These are phyloP conservation scores for Chaetomiaceae sp. DNA, from an alignment of 2,329 filamentous ascomycete species.

Conservation along the genomic window DNA sequence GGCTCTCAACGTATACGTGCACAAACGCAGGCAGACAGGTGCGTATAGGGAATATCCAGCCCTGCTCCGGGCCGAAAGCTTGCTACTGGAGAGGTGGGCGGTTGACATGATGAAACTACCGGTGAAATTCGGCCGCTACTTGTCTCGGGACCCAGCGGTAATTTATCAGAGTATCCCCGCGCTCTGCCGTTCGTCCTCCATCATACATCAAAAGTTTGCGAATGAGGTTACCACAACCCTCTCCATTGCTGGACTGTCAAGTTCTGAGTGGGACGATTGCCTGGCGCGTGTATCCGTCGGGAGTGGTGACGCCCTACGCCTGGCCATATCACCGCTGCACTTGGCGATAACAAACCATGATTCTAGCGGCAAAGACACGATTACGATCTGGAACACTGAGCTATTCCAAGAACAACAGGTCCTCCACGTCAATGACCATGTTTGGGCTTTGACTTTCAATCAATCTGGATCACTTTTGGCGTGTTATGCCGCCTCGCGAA, in stretches of 20 bases:
- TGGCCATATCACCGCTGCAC: conserved; percentile 13
- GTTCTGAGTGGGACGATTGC: conserved; percentile 25
- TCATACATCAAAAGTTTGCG: conserved; percentile 19
- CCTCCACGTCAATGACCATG: conserved; percentile 14
- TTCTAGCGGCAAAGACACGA: not conserved
- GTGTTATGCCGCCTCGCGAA: conserved; percentile 9
- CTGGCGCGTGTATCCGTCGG: conserved; percentile 22
- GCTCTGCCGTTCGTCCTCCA: conserved; percentile 22
- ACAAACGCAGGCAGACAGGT: conserved; percentile 10
- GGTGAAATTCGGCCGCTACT: conserved; percentile 20
- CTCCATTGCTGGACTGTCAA: conserved; percentile 19
- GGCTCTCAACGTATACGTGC: conserved; percentile 9
- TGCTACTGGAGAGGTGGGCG: conserved; percentile 21
- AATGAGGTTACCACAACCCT: conserved; percentile 12
- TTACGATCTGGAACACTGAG: conserved; percentile 20
- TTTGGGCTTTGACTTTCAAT: conserved; percentile 13
- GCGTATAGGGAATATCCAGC: not conserved
- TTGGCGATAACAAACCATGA: conserved; percentile 15
- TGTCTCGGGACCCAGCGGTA: conserved; percentile 19
- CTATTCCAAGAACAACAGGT: conserved; percentile 11
- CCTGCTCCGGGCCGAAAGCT: conserved; percentile 14
- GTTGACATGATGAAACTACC: conserved; percentile 22
- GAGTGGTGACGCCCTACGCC: conserved; percentile 9
- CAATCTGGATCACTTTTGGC: conserved; percentile 15
- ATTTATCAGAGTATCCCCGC: conserved; percentile 26